phyloP scores from a whole-genome alignment of 75 land plant species.

The Larix kaempferi region DNA sequence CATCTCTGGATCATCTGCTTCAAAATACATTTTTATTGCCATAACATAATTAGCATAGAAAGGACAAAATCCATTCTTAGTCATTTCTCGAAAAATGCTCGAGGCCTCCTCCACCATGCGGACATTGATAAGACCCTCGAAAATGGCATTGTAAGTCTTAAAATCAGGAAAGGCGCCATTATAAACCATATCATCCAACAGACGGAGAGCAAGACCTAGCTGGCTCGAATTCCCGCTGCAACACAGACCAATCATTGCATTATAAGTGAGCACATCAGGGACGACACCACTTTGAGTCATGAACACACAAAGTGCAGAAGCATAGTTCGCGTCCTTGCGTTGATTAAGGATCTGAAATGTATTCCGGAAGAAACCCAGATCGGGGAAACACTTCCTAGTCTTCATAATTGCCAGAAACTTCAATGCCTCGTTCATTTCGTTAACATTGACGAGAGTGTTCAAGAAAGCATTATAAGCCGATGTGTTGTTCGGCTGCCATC shows the following conservation, averaged over 20 bases:
- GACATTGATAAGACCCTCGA: conserved; percentile 23
- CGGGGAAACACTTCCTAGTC: conserved; percentile 33
- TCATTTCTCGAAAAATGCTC: conserved; percentile 43
- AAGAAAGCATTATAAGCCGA: conserved; percentile 53
- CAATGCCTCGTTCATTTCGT: conserved; percentile 20
- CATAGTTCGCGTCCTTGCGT: conserved; percentile 19
- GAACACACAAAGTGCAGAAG: conserved; percentile 25
- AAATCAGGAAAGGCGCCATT: conserved; percentile 44
- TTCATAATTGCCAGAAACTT: conserved; percentile 16
- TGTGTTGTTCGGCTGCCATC: conserved; percentile 47
- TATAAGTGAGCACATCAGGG: conserved; percentile 36
- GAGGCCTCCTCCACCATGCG: conserved; percentile 24
- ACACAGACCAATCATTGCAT: conserved; percentile 37
- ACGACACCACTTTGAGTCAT: conserved; percentile 15
- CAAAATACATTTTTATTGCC: conserved; percentile 25
- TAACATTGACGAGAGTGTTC: conserved; percentile 17
- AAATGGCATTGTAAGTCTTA: conserved; percentile 33
- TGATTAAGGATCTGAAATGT: conserved; percentile 19
- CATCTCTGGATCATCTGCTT: conserved; percentile 17
- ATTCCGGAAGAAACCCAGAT: conserved; percentile 22
- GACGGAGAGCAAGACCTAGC: conserved; percentile 14
- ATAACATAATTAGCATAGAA: conserved; percentile 12
- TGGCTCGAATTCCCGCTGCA: conserved; percentile 11
- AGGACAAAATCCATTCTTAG: conserved; percentile 42
- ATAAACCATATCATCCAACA: conserved; percentile 54